These are phyloP conservation scores for Bidens hawaiensis DNA, from an alignment of 140 eudicot species.

Conservation along the genomic window DNA sequence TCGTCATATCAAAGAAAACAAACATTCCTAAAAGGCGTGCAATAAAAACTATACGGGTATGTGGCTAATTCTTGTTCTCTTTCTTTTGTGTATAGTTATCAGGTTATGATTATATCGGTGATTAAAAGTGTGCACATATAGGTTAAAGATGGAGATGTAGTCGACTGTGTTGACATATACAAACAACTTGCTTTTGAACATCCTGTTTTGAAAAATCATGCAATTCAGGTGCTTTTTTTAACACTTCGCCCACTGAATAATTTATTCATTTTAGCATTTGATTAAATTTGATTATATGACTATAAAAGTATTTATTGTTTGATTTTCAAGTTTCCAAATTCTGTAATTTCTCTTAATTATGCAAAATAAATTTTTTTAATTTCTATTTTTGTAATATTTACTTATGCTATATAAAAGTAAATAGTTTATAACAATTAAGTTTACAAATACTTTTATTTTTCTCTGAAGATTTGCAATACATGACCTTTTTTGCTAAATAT, in stretches of 20 bases:
- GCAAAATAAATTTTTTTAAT: too few species aligned
- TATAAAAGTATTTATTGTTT: too few species aligned
- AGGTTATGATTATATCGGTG: not conserved
- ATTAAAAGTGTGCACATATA: constrained; percentile 4
- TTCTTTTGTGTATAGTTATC: not conserved
- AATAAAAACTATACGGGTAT: constrained; percentile 20
- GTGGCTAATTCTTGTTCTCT: not conserved
- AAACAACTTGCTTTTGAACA: constrained; percentile 61
- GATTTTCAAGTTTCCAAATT: too few species aligned
- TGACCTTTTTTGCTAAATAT: too few species aligned
- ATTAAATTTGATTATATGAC: too few species aligned
- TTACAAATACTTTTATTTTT: too few species aligned
- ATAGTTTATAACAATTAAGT: too few species aligned
- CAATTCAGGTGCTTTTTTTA: constrained; percentile 37
- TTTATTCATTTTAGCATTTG: not conserved
- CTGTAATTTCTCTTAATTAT: too few species aligned
- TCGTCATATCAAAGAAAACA: constrained; percentile 12
- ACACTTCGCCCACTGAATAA: too few species aligned
- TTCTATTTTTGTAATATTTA: too few species aligned
- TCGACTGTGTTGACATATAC: constrained; percentile 51
- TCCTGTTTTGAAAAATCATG: constrained; percentile 46
- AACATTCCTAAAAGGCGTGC: not conserved
- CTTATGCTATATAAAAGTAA: too few species aligned
- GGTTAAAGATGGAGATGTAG: constrained; percentile 57
- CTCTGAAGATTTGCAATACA: too few species aligned